Evolutionary conservation across 23 red algal genomes (phyloP).

Genomic region (Gracilaria vermiculophylla): DNA sequence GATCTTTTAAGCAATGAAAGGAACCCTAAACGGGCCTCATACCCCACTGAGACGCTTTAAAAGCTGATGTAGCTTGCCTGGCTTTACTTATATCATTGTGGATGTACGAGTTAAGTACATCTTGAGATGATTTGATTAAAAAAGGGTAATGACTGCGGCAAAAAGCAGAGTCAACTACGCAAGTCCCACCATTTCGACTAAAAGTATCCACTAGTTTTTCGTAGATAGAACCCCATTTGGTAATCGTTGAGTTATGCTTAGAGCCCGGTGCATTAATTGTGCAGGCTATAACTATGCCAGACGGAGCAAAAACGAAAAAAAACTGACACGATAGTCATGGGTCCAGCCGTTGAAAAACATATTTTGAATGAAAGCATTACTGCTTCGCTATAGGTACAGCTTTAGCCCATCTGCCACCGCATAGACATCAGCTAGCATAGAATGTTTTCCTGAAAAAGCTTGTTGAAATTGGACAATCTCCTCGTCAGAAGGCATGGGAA

Average conservation of each 20-base stretch:
- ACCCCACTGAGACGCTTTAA: background rate
- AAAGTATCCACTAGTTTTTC: background rate
- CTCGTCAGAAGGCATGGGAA: background rate
- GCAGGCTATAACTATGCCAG: background rate
- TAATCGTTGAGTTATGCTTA: slow-evolving; percentile 3
- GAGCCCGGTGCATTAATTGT: slow-evolving; percentile 12
- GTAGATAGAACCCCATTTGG: background rate
- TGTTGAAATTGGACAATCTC: background rate
- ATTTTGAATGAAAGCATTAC: background rate
- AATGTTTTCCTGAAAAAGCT: background rate
- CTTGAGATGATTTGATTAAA: background rate
- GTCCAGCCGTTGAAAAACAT: slow-evolving; percentile 44
- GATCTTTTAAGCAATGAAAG: background rate
- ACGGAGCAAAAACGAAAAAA: slow-evolving; percentile 14
- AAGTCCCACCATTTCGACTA: background rate
- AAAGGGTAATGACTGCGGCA: background rate
- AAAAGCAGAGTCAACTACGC: slow-evolving; percentile 7
- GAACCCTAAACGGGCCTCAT: background rate
- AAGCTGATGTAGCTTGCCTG: background rate
- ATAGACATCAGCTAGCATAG: background rate
- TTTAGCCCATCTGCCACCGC: slow-evolving; percentile 9
- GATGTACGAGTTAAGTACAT: background rate
- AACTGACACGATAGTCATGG: background rate
- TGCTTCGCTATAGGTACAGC: background rate
- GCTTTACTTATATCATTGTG: too few relatives aligned